Base-by-base conservation (phyloP, 2,329 filamentous ascomycete species). In the Cryphonectria nitschkei region DNA sequence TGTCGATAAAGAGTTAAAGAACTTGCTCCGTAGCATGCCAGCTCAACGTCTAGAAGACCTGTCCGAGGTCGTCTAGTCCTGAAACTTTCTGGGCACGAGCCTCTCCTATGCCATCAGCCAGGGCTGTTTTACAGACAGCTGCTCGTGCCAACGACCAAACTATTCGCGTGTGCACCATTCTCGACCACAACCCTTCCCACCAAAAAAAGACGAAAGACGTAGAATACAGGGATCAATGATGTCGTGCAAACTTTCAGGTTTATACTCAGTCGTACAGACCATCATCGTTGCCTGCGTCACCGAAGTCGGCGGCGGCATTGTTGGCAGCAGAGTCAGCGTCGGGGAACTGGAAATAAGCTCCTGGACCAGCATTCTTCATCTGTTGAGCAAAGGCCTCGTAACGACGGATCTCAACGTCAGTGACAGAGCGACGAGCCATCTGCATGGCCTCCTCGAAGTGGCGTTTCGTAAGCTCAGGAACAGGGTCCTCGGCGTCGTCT, bases 401-500 rank as follows among this genome's bases (percentile, higher is more conserved):
- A 73, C 95, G 92, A 79, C 96, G 93, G 78, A 99, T 97, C 87
- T 99, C 96, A 32, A 98, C 95, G 76, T 99, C 96, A 70, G 90
- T 95, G 76, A 99, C 96, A 39, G 96, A 98, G 80, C 93, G 90
- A 82, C 96, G 92, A 74, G 96, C 96, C 82, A 92, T 91, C 82
- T 93, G 90, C 96, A 99, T 99, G 61, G 96, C 96, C 87, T 99
- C 96, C 86, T 98, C 95, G 80, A 99, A 99, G 84, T 99, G 96
- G 71, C 92, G 92, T 84, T 93, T 96, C 77, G 96, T 98, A 71
- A 99, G 90, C 84, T 98, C 93, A 19, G 96, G 96, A 54, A 99
- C 96, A 62, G 95, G 94, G 78, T 99, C 96, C 81, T 98, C 95
- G 62, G 82, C 88, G 63, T 93, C 92, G 75, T 96, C 93, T 62